Evolutionary conservation across 208 protist genomes (phyloP).

Genomic region (Novymonas esmeraldas): DNA sequence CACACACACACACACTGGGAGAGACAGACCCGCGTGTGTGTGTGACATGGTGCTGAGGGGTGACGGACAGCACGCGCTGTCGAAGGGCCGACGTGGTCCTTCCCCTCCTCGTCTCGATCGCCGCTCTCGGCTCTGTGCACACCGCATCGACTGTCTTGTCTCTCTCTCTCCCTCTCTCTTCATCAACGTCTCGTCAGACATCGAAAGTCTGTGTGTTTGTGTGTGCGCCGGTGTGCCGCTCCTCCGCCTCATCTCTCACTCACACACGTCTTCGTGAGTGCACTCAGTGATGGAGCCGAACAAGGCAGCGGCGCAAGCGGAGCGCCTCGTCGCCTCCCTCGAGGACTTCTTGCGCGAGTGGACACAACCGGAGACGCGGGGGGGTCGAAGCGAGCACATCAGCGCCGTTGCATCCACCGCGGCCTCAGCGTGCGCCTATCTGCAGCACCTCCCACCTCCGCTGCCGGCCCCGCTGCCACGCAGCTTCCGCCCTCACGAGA

Average conservation of each 20-base stretch:
- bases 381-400: neutral
- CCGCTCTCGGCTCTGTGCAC: neutral
- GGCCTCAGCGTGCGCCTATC: neutral
- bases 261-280: no score
- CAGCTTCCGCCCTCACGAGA: constrained; percentile 60
- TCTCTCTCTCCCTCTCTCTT: neutral
- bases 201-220: no score
- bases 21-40: no score
- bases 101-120: neutral
- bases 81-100: no score
- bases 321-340: constrained; percentile 12
- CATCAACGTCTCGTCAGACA: no score
- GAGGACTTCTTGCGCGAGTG: constrained; percentile 18
- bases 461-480: constrained; percentile 20
- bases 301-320: neutral
- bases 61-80: no score
- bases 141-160: neutral
- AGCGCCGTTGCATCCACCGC: neutral
- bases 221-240: no score
- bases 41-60: no score
- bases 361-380: constrained; percentile 7
- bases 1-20: no score
- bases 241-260: no score
- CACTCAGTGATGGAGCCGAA: neutral
- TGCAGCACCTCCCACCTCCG: constrained; percentile 10